Base-by-base conservation (phyloP, 1,284 basidiomycete genomes). In the Trichosporon sp. region DNA sequence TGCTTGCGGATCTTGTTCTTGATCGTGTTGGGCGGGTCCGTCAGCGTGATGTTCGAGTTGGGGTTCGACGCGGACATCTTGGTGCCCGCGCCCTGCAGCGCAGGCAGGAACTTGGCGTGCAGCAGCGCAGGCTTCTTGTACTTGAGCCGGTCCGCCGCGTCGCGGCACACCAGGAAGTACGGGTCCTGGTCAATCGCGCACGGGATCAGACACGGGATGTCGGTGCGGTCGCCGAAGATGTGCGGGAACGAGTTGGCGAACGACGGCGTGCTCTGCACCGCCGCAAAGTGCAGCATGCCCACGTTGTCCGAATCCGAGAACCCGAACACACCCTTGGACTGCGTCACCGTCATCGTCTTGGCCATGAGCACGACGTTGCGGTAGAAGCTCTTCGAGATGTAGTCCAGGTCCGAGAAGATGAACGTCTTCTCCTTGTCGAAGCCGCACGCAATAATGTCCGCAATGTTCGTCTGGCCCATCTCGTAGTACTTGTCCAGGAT, bases 221-320 rank as follows among this genome's bases (percentile, higher is more conserved):
- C 92, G 70, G 89, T 88, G 66, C 86, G 86, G 11, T 88, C 86
- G 72, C 95, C 95, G 78, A 95, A 99, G 78, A 99, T 99, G 75
- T 99, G 93, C 11, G 97, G 96, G 87, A 99, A 99, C 27, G 95
- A 98, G 84, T 95, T 98, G 76, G 93, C 95, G 86, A 99, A 99
- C 21, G 95, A 92, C 0, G 97, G 95, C 1, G 95, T 90, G 12
- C 96, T 94, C 84, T 99, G 97, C 74, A 99, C 89, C n/a, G 97
- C 88, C 44, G 92, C 93, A 82, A 99, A 99, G 85, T 99, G 96
- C 72, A 94, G 89, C 85, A 98, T 99, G 73, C 97, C 97, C 75
- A 98, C 93, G 83, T 97, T 98, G 85, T 99, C 97, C 91, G 92
- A 93, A 76, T 97, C 96, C 72, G 86, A 90, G 86, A 99, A 99